phyloP scores from a whole-genome alignment of 306 rosid genomes.

The Sindora glabra region DNA sequence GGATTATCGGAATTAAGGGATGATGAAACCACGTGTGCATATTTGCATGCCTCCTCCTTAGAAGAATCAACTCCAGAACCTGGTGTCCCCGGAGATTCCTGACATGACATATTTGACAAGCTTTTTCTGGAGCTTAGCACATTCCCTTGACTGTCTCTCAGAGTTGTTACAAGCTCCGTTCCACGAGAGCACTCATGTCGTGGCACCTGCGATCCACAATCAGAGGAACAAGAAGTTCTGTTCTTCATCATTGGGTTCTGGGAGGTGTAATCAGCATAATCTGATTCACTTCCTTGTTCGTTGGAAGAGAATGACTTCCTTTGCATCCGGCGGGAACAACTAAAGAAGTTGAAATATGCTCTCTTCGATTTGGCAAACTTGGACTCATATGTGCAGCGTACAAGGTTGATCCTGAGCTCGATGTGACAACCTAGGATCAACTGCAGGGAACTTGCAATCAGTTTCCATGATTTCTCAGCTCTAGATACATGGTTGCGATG shows the following conservation, averaged over 20 bases:
- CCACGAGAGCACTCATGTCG: slow-evolving; percentile 24
- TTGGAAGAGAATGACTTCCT: slow-evolving; percentile 29
- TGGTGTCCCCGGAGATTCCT: slow-evolving; percentile 21
- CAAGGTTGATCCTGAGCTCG: slow-evolving; percentile 63
- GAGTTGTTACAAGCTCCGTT: slow-evolving; percentile 32
- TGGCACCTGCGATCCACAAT: slow-evolving; percentile 32
- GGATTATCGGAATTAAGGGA: slow-evolving; percentile 27
- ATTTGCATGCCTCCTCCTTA: slow-evolving; percentile 25
- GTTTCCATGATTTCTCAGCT: slow-evolving; percentile 82
- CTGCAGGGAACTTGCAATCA: slow-evolving; percentile 62
- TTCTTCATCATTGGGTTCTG: slow-evolving; percentile 36
- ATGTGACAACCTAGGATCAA: slow-evolving; percentile 53
- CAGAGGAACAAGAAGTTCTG: slow-evolving; percentile 28
- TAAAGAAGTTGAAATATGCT: slow-evolving; percentile 47
- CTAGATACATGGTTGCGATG: slow-evolving; percentile 39
- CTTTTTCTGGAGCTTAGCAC: slow-evolving; percentile 47
- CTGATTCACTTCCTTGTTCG: slow-evolving; percentile 44
- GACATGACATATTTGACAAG: slow-evolving; percentile 23
- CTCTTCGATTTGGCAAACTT: slow-evolving; percentile 38
- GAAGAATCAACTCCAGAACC: slow-evolving; percentile 26
- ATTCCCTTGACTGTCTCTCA: slow-evolving; percentile 59
- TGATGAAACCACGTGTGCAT: slow-evolving; percentile 27
- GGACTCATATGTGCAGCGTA: slow-evolving; percentile 30
- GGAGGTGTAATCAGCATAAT: slow-evolving; percentile 27
- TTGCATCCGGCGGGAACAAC: slow-evolving; percentile 48